phyloP scores from a whole-genome alignment of 768 basidiomycete genomes.

The Chiua virens region DNA sequence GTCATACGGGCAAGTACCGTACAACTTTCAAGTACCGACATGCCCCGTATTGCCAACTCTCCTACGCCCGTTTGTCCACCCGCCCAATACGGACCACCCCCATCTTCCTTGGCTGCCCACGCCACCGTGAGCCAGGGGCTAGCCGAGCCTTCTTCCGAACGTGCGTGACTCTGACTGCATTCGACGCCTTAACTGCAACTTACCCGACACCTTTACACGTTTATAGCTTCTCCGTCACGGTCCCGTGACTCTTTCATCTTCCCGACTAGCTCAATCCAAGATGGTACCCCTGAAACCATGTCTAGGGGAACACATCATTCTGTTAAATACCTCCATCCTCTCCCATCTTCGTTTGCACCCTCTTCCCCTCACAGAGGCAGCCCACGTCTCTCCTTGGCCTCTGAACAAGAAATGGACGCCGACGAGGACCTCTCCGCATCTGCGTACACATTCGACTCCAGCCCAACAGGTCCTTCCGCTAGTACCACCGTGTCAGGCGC shows the following conservation, averaged over 20 bases:
- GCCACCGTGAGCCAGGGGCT: conserved; percentile 12
- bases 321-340: conserved; percentile 14
- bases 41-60: conserved; percentile 19
- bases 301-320: conserved; percentile 10
- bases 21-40: conserved; percentile 53
- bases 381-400: conserved; percentile 22
- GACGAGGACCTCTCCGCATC: conserved; percentile 29
- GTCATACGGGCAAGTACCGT: conserved; percentile 68
- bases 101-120: conserved; percentile 6
- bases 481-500: conserved; percentile 5
- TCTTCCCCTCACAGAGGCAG: conserved; percentile 26
- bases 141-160: conserved; percentile 23
- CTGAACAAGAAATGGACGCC: conserved; percentile 23
- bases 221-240: conserved; percentile 22
- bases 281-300: conserved; percentile 26
- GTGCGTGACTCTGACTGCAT: conserved; percentile 18
- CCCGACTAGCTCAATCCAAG: conserved; percentile 26
- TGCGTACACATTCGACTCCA: conserved; percentile 29
- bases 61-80: conserved; percentile 1
- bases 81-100: background rate
- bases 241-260: conserved; percentile 42
- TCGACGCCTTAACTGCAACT: conserved; percentile 12
- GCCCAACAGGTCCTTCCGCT: conserved; percentile 6
- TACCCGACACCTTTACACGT: conserved; percentile 17
- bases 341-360: conserved; percentile 26